phyloP scores from a whole-genome alignment of 805 yeast species.

The Saturnispora zaruensis region DNA sequence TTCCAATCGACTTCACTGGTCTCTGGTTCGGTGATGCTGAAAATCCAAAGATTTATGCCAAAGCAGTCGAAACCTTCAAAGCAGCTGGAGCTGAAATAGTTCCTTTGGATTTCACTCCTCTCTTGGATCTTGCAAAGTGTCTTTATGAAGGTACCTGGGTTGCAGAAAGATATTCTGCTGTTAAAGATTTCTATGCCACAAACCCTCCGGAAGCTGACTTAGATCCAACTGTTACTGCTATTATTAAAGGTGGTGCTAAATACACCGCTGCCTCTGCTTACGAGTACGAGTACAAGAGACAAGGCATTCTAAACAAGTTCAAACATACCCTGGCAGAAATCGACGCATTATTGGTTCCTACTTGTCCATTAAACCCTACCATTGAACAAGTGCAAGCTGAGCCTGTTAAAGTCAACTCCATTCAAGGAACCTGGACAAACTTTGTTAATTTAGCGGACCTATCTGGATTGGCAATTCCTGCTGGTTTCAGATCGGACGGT shows the following conservation, averaged over 20 bases:
- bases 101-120: slow-evolving; percentile 62
- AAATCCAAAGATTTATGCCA: slow-evolving; percentile 60
- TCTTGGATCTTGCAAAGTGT: slow-evolving; percentile 75
- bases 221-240: slow-evolving; percentile 75
- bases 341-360: slow-evolving; percentile 83
- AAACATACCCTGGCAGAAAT: slow-evolving; percentile 43
- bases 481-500: slow-evolving; percentile 81
- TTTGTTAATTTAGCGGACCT: slow-evolving; percentile 91
- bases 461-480: slow-evolving; percentile 87
- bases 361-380: slow-evolving; percentile 88
- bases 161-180: slow-evolving; percentile 85
- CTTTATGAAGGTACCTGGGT: slow-evolving; percentile 99
- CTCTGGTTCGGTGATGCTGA: slow-evolving; percentile 73
- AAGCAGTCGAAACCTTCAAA: slow-evolving; percentile 49
- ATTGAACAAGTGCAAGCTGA: slow-evolving; percentile 63
- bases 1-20: slow-evolving; percentile 55
- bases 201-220: slow-evolving; percentile 62
- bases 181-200: slow-evolving; percentile 58
- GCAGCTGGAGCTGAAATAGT: slow-evolving; percentile 50
- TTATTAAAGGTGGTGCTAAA: slow-evolving; percentile 70
- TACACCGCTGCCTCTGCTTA: slow-evolving; percentile 78
- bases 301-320: slow-evolving; percentile 63
- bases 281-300: slow-evolving; percentile 80
- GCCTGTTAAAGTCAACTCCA: slow-evolving; percentile 76
- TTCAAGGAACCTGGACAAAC: slow-evolving; percentile 97